These are phyloP conservation scores for Maudiozyma barnettii DNA, from an alignment of 805 yeast species.

Conservation along the genomic window DNA sequence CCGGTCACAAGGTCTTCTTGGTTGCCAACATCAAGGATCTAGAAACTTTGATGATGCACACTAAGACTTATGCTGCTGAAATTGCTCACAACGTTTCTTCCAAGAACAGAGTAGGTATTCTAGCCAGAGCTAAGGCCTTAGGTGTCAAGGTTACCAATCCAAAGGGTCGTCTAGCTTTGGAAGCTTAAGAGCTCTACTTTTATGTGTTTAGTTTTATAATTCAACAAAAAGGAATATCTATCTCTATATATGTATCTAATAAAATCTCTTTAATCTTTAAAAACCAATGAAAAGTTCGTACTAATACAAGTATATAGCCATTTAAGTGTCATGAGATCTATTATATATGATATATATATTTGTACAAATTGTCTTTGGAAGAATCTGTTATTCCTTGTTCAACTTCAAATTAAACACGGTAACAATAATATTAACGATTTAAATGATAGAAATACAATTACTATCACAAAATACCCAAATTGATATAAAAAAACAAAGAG, in stretches of 20 bases:
- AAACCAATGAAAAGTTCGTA: background rate
- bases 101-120: slow-evolving; percentile 93
- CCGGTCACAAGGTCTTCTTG: slow-evolving; percentile 96
- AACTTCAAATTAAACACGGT: too few relatives aligned
- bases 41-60: slow-evolving; percentile 92
- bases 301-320: too few relatives aligned
- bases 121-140: slow-evolving; percentile 94
- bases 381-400: too few relatives aligned
- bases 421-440: too few relatives aligned
- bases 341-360: too few relatives aligned
- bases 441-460: too few relatives aligned
- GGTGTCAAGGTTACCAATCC: slow-evolving; percentile 99
- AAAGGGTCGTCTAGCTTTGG: slow-evolving; percentile 95
- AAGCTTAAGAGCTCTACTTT: slow-evolving; percentile 56
- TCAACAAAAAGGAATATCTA: slow-evolving; percentile 4
- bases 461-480: too few relatives aligned
- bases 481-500: too few relatives aligned
- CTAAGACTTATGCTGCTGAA: slow-evolving; percentile 99
- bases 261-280: slow-evolving; percentile 3
- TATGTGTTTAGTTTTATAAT: slow-evolving; percentile 3
- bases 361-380: too few relatives aligned
- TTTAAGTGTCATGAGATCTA: too few relatives aligned
- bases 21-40: slow-evolving; percentile 89
- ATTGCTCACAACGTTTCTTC: slow-evolving; percentile 98
- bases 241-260: slow-evolving; percentile 4